phyloP scores from a whole-genome alignment of 257 asterid species.

The Galeopsis tetrahit region DNA sequence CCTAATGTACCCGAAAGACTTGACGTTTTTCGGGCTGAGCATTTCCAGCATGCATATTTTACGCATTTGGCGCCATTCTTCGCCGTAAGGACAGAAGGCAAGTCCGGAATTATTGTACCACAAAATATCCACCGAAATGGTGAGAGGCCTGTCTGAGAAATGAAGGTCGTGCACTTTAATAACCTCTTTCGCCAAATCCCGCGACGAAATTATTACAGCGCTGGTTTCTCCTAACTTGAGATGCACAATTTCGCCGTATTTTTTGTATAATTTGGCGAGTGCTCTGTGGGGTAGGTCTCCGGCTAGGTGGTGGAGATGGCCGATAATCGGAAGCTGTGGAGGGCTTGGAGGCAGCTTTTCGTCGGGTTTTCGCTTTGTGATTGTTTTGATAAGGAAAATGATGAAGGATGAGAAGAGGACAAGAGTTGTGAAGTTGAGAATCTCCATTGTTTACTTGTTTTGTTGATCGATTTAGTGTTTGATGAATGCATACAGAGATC shows the following conservation, averaged over 20 bases:
- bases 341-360: neutral
- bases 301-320: neutral
- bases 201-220: constrained; percentile 18
- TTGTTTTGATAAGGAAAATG: neutral
- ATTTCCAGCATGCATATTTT: constrained; percentile 36
- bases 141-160: constrained; percentile 8
- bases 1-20: constrained; percentile 15
- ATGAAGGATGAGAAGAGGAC: neutral
- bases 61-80: constrained; percentile 40
- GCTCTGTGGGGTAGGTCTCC: neutral
- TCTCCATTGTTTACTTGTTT: neutral
- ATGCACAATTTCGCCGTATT: constrained; percentile 9
- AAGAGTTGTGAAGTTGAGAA: neutral
- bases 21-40: constrained; percentile 29
- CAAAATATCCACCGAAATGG: constrained; percentile 20
- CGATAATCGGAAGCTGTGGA: neutral
- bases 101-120: constrained; percentile 33
- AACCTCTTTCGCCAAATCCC: neutral
- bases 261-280: neutral
- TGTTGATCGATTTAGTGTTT: neutral
- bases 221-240: constrained; percentile 13
- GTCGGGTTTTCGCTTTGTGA: neutral
- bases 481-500: neutral
- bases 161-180: neutral
- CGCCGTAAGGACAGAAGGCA: constrained; percentile 30